These are phyloP conservation scores for Phaeosphaeriaceae sp. DNA, from an alignment of 2,329 filamentous ascomycete genomes.

Conservation along the genomic window DNA sequence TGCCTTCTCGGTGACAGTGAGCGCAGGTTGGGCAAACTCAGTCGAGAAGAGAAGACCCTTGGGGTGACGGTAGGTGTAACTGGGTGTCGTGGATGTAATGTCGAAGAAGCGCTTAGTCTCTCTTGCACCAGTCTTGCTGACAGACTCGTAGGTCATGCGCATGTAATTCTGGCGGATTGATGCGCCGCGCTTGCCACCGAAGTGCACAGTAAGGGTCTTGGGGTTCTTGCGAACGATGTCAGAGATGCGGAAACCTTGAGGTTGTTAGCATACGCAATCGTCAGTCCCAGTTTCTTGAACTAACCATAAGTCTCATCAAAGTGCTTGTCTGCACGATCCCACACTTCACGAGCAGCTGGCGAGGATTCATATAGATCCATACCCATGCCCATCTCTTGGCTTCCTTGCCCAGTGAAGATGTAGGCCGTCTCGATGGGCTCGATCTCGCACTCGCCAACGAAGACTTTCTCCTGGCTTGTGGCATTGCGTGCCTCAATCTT, in stretches of 20 bases:
- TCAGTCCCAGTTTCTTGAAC: neutral
- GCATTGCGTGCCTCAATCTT: conserved; percentile 39
- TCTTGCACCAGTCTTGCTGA: conserved; percentile 11
- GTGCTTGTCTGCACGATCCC: conserved; percentile 63
- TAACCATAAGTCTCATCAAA: conserved; percentile 45
- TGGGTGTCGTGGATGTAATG: conserved; percentile 13
- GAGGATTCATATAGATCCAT: conserved; percentile 52
- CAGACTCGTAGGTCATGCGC: conserved; percentile 19
- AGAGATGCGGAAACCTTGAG: conserved; percentile 36
- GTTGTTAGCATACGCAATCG: neutral
- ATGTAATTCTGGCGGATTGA: conserved; percentile 48
- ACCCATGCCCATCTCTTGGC: conserved; percentile 51
- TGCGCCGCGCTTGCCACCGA: conserved; percentile 46
- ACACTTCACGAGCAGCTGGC: conserved; percentile 41
- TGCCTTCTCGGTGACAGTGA: conserved; percentile 13
- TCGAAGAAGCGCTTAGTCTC: conserved; percentile 21
- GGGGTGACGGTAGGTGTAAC: conserved; percentile 22
- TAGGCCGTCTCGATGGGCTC: conserved; percentile 46
- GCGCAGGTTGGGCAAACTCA: conserved; percentile 33
- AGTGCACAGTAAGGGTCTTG: conserved; percentile 47
- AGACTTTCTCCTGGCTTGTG: conserved; percentile 39
- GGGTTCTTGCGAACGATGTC: conserved; percentile 52
- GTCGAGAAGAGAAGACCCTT: conserved; percentile 26
- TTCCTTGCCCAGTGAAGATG: conserved; percentile 54
- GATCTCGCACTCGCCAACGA: conserved; percentile 37